Base-by-base conservation (phyloP, 23 red algal genomes). In the Gracilaria caudata region DNA sequence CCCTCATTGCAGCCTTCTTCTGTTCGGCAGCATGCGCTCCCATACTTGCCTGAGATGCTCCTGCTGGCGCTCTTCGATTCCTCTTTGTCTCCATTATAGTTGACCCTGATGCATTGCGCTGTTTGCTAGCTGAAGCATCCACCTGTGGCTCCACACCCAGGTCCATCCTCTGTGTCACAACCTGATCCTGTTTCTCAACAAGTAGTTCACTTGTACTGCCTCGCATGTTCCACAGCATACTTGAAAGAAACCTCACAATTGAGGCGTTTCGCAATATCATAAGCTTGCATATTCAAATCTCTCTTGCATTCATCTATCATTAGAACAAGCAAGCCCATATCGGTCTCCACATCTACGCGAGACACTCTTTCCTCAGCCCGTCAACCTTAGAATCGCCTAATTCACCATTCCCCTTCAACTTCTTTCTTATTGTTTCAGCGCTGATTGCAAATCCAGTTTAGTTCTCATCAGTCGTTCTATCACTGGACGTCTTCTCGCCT, bases 191-290 rank as follows among this genome's bases (percentile, higher is more conserved):
- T 25, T 83, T 81, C 28, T 60, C 68, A 0, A 78, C 87, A 0
- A 96, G 44, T 24, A 55, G 66, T 70, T 66, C 80, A 28, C 70
- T 83, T 91, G 56, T 87, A 92, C 56, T 96, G 94, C n/a, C 77
- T 84, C 19, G 94, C 94, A 36, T 92, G 55, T 43, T 90, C 60
- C 20, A 74, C 61, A 20, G 94, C 94, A 38, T 91, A 87, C 40
- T 84, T 84, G 63, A 87, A 77, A 26, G 81, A 87, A 49, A 91
- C 89, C 57, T 74, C 57, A 17, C 73, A 63, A 49, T 82, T 47
- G 10, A 96, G 81, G 13, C 94, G 81, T 39, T 82, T 87, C 25
- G 94, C 87, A 40, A 93, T 68, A 76, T 97, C 94, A 14, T 94
- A 79, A 2, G 94, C 94, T 17, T 90, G 89, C 58, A 87, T 54